Conservation (phyloP, 495 filamentous ascomycete genomes). For the Penicilliopsis zonata region DNA sequence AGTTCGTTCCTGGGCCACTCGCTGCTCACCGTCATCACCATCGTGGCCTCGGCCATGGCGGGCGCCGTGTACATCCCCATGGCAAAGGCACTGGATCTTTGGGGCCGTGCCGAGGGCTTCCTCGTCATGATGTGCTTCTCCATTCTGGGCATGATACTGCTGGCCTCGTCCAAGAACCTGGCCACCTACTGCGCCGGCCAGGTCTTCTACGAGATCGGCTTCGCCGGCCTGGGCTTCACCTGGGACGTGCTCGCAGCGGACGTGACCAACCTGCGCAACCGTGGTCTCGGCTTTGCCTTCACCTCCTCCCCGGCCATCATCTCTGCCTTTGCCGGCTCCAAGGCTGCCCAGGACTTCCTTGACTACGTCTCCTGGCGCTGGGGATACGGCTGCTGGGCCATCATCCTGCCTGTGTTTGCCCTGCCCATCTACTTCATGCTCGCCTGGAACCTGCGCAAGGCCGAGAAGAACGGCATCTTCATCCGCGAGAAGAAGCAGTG, state of each 20-base stretch:
- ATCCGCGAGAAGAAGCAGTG: slow-evolving; percentile 16
- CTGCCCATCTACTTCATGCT: slow-evolving; percentile 36
- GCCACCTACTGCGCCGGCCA: slow-evolving; percentile 38
- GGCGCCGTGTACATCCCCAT: slow-evolving; percentile 38
- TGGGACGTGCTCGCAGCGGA: slow-evolving; percentile 49
- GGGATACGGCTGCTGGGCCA: slow-evolving; percentile 46
- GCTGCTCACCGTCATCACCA: slow-evolving; percentile 41
- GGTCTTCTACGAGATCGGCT: slow-evolving; percentile 42
- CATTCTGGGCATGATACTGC: slow-evolving; percentile 32
- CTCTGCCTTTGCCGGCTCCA: slow-evolving; percentile 27
- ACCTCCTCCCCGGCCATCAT: slow-evolving; percentile 38
- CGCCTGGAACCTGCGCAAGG: slow-evolving; percentile 41
- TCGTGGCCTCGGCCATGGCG: slow-evolving; percentile 34
- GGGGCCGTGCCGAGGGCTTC: slow-evolving; percentile 47
- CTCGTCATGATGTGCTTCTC: slow-evolving; percentile 24
- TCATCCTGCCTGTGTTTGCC: slow-evolving; percentile 42
- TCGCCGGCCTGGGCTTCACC: slow-evolving; percentile 44
- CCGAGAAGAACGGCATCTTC: slow-evolving; percentile 24
- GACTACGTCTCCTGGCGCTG: slow-evolving; percentile 43
- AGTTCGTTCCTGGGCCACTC: slow-evolving; percentile 48
- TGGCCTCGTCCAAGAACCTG: slow-evolving; percentile 37
- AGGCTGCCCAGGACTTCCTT: slow-evolving; percentile 24
- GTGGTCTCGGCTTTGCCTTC: slow-evolving; percentile 47
- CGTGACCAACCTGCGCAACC: slow-evolving; percentile 43
- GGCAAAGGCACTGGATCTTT: slow-evolving; percentile 58